These are phyloP conservation scores for Moniliella sp. DNA, from an alignment of 1,284 basidiomycete genomes.

Conservation along the genomic window DNA sequence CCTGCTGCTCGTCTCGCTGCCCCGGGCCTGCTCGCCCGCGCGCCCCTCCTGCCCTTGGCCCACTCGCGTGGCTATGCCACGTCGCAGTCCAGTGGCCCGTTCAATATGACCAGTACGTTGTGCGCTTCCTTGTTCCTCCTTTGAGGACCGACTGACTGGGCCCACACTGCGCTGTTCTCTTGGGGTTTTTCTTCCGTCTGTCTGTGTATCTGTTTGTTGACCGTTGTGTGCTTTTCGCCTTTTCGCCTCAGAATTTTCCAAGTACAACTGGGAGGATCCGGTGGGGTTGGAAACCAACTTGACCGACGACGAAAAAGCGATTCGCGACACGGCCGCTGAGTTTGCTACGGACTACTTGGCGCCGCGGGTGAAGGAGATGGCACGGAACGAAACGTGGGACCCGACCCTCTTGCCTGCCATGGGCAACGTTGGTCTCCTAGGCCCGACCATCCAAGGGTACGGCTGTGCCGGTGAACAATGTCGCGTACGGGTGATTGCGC, in stretches of 20 bases:
- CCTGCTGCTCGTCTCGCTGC: no score
- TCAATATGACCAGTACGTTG: conserved; percentile 10
- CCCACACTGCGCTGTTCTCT: neutral
- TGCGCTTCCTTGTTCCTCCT: conserved; percentile 6
- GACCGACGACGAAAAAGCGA: conserved; percentile 70
- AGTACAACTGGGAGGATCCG: conserved; percentile 49
- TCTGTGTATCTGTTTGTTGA: neutral
- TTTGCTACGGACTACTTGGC: conserved; percentile 69
- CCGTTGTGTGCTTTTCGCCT: no score
- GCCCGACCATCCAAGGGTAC: conserved; percentile 75
- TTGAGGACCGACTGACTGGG: conserved; percentile 3
- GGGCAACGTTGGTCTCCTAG: conserved; percentile 73
- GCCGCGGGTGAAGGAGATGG: conserved; percentile 63
- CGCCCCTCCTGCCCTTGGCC: no score
- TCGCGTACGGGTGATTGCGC: conserved; percentile 68
- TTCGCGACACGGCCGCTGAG: conserved; percentile 59
- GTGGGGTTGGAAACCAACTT: conserved; percentile 35
- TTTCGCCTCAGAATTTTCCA: conserved; percentile 39
- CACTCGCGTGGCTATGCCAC: no score
- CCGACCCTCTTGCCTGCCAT: conserved; percentile 60
- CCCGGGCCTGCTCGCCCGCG: no score
- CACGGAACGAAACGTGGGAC: conserved; percentile 71
- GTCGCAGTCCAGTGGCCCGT: no score
- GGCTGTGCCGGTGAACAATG: conserved; percentile 93
- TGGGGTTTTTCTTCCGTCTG: neutral